Evolutionary conservation across 23 red algal species (phyloP).

Genomic region (Chondrus crispus): DNA sequence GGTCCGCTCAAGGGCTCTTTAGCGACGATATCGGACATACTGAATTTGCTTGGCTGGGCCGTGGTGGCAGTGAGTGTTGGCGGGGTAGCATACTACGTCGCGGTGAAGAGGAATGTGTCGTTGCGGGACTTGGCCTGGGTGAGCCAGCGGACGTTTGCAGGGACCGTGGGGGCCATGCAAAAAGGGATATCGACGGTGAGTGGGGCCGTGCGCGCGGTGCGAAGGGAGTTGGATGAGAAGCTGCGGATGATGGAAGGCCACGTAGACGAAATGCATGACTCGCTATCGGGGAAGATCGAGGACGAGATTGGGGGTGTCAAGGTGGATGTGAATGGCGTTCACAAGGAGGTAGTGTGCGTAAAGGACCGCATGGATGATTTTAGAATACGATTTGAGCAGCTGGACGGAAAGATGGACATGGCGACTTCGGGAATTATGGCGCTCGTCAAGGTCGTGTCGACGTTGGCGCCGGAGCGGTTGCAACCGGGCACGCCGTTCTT

Average conservation of each 20-base stretch:
- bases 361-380: constrained; percentile 16
- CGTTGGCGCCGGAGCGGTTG: constrained; percentile 9
- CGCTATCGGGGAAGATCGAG: constrained; percentile 33
- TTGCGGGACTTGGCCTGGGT: constrained; percentile 52
- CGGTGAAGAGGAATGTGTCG: constrained; percentile 18
- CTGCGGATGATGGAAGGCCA: constrained; percentile 25
- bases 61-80: constrained; percentile 28
- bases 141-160: constrained; percentile 18
- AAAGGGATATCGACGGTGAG: constrained; percentile 41
- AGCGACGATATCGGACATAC: constrained; percentile 33
- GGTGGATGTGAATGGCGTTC: constrained; percentile 28
- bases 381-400: constrained; percentile 22
- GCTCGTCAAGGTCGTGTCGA: constrained; percentile 30
- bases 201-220: constrained; percentile 31
- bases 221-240: constrained; percentile 12
- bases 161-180: constrained; percentile 49
- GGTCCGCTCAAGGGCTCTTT: constrained; percentile 3
- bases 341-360: constrained; percentile 21
- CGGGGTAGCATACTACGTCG: constrained; percentile 41
- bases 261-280: constrained; percentile 13
- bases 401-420: constrained; percentile 57
- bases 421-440: constrained; percentile 34
- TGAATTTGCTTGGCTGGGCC: constrained; percentile 57
- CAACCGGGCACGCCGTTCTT: constrained; percentile 27
- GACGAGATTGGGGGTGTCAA: constrained; percentile 37